Percentiles rank a stretch among this genome's conserved stretches.
These are phyloP conservation scores for Meyerozyma elateridarum DNA, from an alignment of 1,139 yeast genomes.

Conservation along the genomic window DNA sequence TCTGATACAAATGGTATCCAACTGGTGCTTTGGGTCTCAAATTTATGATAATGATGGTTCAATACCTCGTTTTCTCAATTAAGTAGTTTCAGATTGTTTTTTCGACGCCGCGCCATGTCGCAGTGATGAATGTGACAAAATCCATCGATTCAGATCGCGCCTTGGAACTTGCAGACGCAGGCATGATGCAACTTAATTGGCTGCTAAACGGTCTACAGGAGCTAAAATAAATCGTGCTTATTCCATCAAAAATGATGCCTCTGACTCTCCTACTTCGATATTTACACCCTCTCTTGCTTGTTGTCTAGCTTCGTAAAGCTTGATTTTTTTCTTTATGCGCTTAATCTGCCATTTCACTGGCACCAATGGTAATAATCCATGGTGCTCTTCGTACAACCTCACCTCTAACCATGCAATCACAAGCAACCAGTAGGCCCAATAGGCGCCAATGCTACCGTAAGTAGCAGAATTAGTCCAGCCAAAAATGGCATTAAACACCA, in stretches of 20 bases:
- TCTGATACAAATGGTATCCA: too few relatives aligned
- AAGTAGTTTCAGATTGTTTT: too few relatives aligned
- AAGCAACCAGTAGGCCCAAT: constrained; percentile 69
- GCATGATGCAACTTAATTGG: too few relatives aligned
- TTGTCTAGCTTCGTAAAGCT: constrained; percentile 2
- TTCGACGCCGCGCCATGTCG: too few relatives aligned
- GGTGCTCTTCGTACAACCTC: constrained; percentile 25
- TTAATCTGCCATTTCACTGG: constrained; percentile 22
- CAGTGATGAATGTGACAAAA: too few relatives aligned
- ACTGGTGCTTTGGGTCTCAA: too few relatives aligned
- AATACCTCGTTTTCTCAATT: too few relatives aligned
- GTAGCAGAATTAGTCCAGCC: constrained; percentile 98
- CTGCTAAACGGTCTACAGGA: too few relatives aligned
- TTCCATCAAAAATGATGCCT: constrained; percentile 2
- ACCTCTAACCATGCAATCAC: constrained; percentile 38
- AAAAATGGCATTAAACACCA: constrained; percentile 37
- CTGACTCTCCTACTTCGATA: neutral
- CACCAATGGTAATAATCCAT: constrained; percentile 28
- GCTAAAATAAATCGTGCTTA: neutral
- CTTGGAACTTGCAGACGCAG: too few relatives aligned
- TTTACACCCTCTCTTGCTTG: neutral
- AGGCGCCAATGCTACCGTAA: constrained; percentile 81
- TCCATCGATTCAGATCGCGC: too few relatives aligned
- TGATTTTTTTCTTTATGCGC: constrained; percentile 17
- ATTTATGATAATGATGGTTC: too few relatives aligned